Conservation (phyloP, 2,329 filamentous ascomycete species). For the Fusarium sambucinum region DNA sequence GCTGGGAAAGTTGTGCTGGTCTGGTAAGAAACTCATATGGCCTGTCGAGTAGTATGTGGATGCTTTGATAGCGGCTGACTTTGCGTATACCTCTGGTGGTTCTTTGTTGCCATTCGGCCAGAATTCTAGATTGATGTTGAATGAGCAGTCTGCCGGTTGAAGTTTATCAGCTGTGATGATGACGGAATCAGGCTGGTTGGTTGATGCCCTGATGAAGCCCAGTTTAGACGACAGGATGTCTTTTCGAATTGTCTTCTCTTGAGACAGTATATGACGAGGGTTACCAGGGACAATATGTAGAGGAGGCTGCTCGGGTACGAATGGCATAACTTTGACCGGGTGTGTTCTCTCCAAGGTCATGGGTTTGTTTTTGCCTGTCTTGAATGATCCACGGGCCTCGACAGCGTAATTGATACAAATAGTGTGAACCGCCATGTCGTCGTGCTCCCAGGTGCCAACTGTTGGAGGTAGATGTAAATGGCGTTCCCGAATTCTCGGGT, state of each 20-base stretch:
- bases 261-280: conserved; percentile 16
- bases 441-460: conserved; percentile 35
- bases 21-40: conserved; percentile 30
- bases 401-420: conserved; percentile 30
- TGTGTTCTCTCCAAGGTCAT: conserved; percentile 6
- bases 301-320: conserved; percentile 32
- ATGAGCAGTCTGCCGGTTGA: conserved; percentile 5
- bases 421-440: conserved; percentile 37
- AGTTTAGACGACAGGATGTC: conserved; percentile 25
- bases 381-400: background rate
- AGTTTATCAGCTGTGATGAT: conserved; percentile 35
- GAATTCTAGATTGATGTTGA: conserved; percentile 35
- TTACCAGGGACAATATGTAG: conserved; percentile 26
- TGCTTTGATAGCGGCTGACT: conserved; percentile 29
- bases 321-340: conserved; percentile 35
- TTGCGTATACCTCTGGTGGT: conserved; percentile 27
- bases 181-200: conserved; percentile 28
- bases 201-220: conserved; percentile 27
- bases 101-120: conserved; percentile 26
- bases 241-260: conserved; percentile 35
- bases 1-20: conserved; percentile 28
- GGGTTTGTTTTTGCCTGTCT: background rate
- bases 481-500: conserved; percentile 10
- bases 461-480: conserved; percentile 39
- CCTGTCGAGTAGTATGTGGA: conserved; percentile 33